Evolutionary conservation across 768 basidiomycete genomes (phyloP), one percentile per base, ranked within the genome.

Genomic region (Rhizopogon vinicolor): DNA sequence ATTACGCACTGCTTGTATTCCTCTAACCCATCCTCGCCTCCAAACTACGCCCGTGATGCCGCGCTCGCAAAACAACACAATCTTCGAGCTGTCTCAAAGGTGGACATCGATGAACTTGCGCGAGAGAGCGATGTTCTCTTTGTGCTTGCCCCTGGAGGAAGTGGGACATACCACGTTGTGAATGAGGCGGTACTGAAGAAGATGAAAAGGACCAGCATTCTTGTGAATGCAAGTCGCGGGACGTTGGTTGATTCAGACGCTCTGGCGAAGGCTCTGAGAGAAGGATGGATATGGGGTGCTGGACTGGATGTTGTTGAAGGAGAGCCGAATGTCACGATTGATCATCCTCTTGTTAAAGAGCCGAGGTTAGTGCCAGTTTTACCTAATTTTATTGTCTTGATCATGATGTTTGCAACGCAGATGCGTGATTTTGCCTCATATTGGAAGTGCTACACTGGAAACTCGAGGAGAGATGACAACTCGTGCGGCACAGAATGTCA

Each of bases 241-340:
- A 84, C 91, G 0, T 72, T 98, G 13, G 91, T 99, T 7, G 93
- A 99, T 68, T 91, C 91, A 0, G 84, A 89, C 46, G 96, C 95
- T 12, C 78, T 99, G 8, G 89, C 87, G 2, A 82, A 78, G 57
- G 96, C 95, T 2, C 72, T 98, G 42, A 68, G 75, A 44, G 83
- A 88, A 57, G 80, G 79, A 3, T 86, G 87, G 83, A 89, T 99
- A 22, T 95, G 88, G 79, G 94, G 85, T 22, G 97, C 97, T 0
- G 96, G 93, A 0, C 63, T 99, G 10, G 96, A 99, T 68, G 96
- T 98, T 37, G 85, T 98, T 7, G 91, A 93, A 60, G 93, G 93
- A 18, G 95, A 98, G 67, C 95, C 95, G 0, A 70, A 86, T 44
- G 77, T 99, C 28, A 62, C 71, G 1, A 67, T 72, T 2, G 86